Evolutionary conservation across 1,284 basidiomycete genomes (phyloP), one percentile per base, ranked within the genome.

Genomic region (Porodaedalea pini): DNA sequence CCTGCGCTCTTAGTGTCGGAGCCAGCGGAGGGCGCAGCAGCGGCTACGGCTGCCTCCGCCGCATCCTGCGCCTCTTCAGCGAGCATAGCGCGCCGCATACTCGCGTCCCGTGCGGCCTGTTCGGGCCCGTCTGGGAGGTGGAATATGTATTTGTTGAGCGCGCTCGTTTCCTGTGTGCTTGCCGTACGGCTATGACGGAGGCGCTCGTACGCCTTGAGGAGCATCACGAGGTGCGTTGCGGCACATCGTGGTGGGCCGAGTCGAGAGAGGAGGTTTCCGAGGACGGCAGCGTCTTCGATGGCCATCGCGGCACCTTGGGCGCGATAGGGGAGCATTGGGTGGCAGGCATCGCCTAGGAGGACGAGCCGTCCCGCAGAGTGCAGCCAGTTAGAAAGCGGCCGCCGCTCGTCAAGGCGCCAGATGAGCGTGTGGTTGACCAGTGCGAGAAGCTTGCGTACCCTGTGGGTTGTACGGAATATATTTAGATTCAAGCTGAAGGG

Each of bases 281-380:
- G 71, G 1, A 85, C 80, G 0, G 80, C 82, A 0, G 78, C 83
- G 57, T 87, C 85, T 69, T 88, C 84, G 52, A 86, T 74, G 1
- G 85, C 84, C 75, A 86, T 85, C 2, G 84, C 82, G 11, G 83
- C 79, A 11, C 83, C 85, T 67, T 86, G 85, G 0, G 82, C 85
- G 32, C 82, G 78, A 66, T 85, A 85, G 3, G 85, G 85, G 81
- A 86, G 73, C 83, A 86, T 87, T 0, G 85, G 82, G 63, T 85
- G 83, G 50, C 79, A 81, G 0, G 81, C 74, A 62, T 83, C 82
- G 1, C 81, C 81, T 1, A 83, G 69, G 11, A 83, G 66, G n/a
- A 69, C 76, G 1, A 83, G 68, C 36, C 71, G 75, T 2, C 75
- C 76, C 7, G 69, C 66, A n/a, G 66, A 65, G 65, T 83, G 79